phyloP scores from a whole-genome alignment of 306 rosid genomes.

The Cotoneaster glaucophyllus region DNA sequence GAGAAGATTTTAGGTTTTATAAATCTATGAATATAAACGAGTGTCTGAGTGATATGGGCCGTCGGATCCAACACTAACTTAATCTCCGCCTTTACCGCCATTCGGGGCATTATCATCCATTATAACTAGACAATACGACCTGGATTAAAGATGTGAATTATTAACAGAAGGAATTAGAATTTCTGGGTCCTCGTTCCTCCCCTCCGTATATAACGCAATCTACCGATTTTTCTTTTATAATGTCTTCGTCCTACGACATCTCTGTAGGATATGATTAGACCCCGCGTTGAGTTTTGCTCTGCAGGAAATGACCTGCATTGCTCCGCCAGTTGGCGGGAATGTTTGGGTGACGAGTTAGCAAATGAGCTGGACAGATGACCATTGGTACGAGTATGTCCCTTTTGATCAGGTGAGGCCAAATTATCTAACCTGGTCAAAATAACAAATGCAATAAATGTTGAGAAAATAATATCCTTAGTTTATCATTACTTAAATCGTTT shows the following conservation, averaged over 20 bases:
- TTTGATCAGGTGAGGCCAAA: no score
- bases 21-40: neutral
- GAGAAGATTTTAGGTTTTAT: neutral
- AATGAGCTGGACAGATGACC: no score
- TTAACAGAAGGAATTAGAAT: neutral
- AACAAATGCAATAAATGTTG: no score
- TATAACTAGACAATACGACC: neutral
- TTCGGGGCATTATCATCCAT: neutral
- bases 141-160: neutral
- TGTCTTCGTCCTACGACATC: neutral
- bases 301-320: no score
- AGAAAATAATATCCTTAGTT: no score
- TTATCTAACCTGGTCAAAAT: no score
- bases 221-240: neutral
- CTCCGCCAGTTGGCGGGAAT: no score
- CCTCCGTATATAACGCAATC: neutral
- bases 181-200: neutral
- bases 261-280: no score
- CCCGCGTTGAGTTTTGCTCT: no score
- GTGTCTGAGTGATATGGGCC: neutral
- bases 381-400: no score
- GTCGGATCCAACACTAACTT: neutral
- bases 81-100: neutral
- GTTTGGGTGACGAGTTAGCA: no score
- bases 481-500: no score